Conservation (phyloP, 2,329 filamentous ascomycete genomes). For the Diaporthe humulicola region DNA sequence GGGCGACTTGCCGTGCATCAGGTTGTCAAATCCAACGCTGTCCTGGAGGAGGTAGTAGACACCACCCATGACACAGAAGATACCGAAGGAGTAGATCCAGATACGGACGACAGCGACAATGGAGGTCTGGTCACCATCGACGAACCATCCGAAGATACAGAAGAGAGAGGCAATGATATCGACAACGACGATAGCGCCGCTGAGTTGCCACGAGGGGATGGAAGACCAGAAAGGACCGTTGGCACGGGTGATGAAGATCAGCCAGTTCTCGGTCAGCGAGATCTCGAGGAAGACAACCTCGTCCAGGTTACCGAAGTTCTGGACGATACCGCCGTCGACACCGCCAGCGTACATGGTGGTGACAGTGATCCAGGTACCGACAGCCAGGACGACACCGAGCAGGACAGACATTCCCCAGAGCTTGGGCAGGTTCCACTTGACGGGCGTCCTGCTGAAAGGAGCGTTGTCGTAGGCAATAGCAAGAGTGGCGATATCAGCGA, state of each 20-base stretch:
- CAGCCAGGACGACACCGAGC: conserved; percentile 83
- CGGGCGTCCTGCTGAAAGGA: conserved; percentile 85
- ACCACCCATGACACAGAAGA: conserved; percentile 80
- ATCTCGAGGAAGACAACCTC: conserved; percentile 91
- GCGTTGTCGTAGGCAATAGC: conserved; percentile 96
- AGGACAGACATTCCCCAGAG: conserved; percentile 93
- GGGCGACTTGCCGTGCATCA: conserved; percentile 91
- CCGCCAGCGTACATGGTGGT: conserved; percentile 83
- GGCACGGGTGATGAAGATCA: conserved; percentile 96
- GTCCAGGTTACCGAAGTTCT: conserved; percentile 88
- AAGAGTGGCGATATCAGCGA: conserved; percentile 91
- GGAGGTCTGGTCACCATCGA: conserved; percentile 72
- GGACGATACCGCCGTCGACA: conserved; percentile 84
- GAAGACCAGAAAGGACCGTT: conserved; percentile 94
- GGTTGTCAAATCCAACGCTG: conserved; percentile 86
- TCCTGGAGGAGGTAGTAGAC: conserved; percentile 86
- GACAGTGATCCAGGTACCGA: conserved; percentile 90
- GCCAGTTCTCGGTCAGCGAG: conserved; percentile 93
- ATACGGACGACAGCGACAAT: conserved; percentile 89
- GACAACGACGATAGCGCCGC: conserved; percentile 82
- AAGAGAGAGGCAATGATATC: conserved; percentile 89
- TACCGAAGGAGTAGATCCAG: conserved; percentile 91
- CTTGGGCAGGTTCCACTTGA: conserved; percentile 96
- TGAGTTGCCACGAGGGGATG: conserved; percentile 87
- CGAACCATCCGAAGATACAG: conserved; percentile 88